Conservation (phyloP, 1,284 basidiomycete genomes). For the Lentinula novae-zelandiae region DNA sequence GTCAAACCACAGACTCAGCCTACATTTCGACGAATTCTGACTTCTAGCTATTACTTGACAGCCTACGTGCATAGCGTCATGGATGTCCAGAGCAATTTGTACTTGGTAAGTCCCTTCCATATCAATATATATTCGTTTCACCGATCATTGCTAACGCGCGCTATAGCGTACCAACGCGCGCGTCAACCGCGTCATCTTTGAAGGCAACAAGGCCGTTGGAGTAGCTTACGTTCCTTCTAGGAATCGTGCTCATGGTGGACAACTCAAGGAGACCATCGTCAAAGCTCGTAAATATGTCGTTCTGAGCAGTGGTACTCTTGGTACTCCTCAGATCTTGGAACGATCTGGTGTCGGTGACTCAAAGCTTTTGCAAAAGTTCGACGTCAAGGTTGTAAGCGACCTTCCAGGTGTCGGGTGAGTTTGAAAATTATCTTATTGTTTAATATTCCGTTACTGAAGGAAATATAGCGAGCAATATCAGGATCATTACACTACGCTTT, state of each 20-base stretch:
- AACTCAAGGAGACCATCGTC: constrained; percentile 58
- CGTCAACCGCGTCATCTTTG: constrained; percentile 68
- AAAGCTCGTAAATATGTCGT: constrained; percentile 64
- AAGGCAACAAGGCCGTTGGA: constrained; percentile 67
- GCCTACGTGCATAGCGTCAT: constrained; percentile 72
- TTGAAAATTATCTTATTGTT: not conserved
- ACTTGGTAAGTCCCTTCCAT: constrained; percentile 27
- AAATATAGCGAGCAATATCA: constrained; percentile 59
- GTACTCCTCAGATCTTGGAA: constrained; percentile 70
- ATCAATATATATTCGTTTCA: not conserved
- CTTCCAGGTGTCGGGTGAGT: constrained; percentile 64
- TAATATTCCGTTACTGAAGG: too few relatives aligned
- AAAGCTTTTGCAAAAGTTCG: constrained; percentile 49
- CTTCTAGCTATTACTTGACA: constrained; percentile 18
- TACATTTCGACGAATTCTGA: not conserved
- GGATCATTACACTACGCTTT: constrained; percentile 70
- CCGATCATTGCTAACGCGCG: not conserved
- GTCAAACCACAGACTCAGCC: constrained; percentile 27
- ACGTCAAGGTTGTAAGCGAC: constrained; percentile 62
- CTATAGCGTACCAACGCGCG: constrained; percentile 50
- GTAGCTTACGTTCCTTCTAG: constrained; percentile 65
- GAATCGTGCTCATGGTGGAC: constrained; percentile 51
- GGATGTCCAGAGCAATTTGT: constrained; percentile 63
- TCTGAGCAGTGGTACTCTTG: constrained; percentile 61
- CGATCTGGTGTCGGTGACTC: constrained; percentile 64